Evolutionary conservation across 345 rosid species (phyloP), one percentile per base, ranked within the genome.

Genomic region (Eucalyptus curtisii): DNA sequence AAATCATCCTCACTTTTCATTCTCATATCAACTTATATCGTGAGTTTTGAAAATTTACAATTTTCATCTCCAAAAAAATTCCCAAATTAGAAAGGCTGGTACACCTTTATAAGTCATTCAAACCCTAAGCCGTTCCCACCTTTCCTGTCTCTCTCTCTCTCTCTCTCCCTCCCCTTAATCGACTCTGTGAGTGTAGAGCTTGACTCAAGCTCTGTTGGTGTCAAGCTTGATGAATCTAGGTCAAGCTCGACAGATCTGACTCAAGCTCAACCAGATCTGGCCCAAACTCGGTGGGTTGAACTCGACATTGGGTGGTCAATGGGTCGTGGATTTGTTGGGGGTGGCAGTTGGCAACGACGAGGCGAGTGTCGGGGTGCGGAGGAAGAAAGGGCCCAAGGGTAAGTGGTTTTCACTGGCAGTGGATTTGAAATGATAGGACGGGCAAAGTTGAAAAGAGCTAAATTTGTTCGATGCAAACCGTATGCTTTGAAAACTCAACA

Each of bases 121-220:
- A 55, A 55, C 61, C 61, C 66, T 59, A 27, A 13, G n/a, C 68
- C 33, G 3, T 30, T 30, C 33, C 16, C 71, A 33, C 33, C 4
- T 61, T 30, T 61, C 68, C 71, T 15, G 2, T 53, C 59, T 53
- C 10, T 8, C 59, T 53, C 25, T 50, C 55, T 59, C 68, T n/a
- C n/a, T 59, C n/a, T 25, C 31, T 19, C 24, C 1, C 55, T 7
- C 53, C 8, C 59, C 20, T 0, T 2, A 3, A 8, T 55, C 30
- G 6, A 33, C 37, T n/a, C 7, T 14, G 19, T 15, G 14, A 3
- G 40, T 64, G 9, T 14, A 7, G 37, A 64, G 91, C 89, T 87
- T 24, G 88, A 47, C 50, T 90, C 87, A 89, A 86, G 68, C 49
- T 13, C 13, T 6, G 20, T 4, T 13, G 15, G 64, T 59, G 52